Conservation (phyloP, 225 moss, liverwort and hornwort genomes). For the Straminergon stramineum region DNA sequence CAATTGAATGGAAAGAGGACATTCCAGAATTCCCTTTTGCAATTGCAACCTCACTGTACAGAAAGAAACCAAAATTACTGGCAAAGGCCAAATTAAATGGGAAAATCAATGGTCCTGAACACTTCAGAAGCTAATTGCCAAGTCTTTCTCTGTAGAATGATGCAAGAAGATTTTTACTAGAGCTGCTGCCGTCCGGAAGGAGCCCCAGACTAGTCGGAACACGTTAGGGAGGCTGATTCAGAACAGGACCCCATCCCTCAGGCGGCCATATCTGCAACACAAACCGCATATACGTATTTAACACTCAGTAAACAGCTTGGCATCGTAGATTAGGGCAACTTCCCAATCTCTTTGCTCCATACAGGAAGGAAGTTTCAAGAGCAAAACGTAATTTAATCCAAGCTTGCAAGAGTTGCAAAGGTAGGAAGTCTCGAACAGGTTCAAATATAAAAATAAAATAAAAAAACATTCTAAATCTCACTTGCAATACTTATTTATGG, state of each 20-base stretch:
- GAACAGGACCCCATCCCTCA: slow-evolving; percentile 93
- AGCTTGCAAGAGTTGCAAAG: not conserved
- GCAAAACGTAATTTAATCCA: not conserved
- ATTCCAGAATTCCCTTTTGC: not conserved
- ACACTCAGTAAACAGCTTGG: not conserved
- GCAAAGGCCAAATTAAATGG: not conserved
- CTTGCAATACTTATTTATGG: not conserved
- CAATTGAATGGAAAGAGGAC: not conserved
- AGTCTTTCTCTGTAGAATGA: not conserved
- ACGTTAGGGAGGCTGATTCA: slow-evolving; percentile 55
- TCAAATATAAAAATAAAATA: not conserved
- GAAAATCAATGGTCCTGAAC: not conserved
- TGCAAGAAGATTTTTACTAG: not conserved
- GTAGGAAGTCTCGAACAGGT: not conserved
- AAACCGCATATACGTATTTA: not conserved
- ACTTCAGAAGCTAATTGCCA: not conserved
- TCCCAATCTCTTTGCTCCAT: not conserved
- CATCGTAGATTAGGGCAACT: not conserved
- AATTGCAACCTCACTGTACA: not conserved
- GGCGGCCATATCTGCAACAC: slow-evolving; percentile 92
- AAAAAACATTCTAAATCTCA: not conserved
- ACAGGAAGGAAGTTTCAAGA: not conserved
- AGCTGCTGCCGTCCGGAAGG: not conserved
- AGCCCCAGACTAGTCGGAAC: not conserved
- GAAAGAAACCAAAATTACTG: not conserved